These are phyloP conservation scores for Stropharia rugosoannulata DNA, from an alignment of 768 basidiomycete species.

Conservation along the genomic window DNA sequence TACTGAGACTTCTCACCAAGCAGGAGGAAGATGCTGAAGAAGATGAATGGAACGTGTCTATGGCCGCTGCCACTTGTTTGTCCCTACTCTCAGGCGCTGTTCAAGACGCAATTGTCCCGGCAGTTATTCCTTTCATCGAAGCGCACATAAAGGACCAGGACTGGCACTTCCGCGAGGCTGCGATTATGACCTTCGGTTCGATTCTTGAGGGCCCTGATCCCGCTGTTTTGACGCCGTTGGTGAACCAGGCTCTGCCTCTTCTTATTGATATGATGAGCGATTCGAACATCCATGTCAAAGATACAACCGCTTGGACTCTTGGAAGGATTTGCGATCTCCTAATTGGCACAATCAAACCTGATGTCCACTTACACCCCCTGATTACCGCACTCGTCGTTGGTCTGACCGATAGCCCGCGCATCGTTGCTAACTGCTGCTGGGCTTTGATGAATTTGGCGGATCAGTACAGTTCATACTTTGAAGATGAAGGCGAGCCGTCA, in stretches of 20 bases:
- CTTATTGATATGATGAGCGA: conserved; percentile 97
- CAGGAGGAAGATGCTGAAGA: conserved; percentile 98
- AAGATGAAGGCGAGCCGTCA: conserved; percentile 55
- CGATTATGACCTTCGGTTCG: conserved; percentile 97
- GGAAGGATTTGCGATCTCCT: conserved; percentile 93
- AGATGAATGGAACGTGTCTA: conserved; percentile 98
- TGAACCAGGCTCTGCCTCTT: conserved; percentile 90
- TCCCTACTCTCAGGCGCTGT: conserved; percentile 88
- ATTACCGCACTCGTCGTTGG: conserved; percentile 82
- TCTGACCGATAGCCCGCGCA: conserved; percentile 77
- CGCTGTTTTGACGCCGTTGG: conserved; percentile 81
- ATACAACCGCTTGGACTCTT: conserved; percentile 97
- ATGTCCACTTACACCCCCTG: conserved; percentile 82
- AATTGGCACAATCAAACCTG: conserved; percentile 82
- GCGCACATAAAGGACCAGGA: conserved; percentile 88
- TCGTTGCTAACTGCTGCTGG: conserved; percentile 95
- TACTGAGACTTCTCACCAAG: conserved; percentile 82
- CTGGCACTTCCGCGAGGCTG: conserved; percentile 96
- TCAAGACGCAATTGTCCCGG: conserved; percentile 85
- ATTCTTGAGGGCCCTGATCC: conserved; percentile 97
- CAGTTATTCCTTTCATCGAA: conserved; percentile 98
- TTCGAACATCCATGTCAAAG: conserved; percentile 81
- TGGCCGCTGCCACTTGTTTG: conserved; percentile 95
- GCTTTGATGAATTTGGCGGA: conserved; percentile 94
- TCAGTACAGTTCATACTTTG: conserved; percentile 71